A percentile compares a stretch with the other conserved stretches of the same genome.
Evolutionary conservation across 805 yeast genomes (phyloP).

Genomic region (Pichia nakasei): DNA sequence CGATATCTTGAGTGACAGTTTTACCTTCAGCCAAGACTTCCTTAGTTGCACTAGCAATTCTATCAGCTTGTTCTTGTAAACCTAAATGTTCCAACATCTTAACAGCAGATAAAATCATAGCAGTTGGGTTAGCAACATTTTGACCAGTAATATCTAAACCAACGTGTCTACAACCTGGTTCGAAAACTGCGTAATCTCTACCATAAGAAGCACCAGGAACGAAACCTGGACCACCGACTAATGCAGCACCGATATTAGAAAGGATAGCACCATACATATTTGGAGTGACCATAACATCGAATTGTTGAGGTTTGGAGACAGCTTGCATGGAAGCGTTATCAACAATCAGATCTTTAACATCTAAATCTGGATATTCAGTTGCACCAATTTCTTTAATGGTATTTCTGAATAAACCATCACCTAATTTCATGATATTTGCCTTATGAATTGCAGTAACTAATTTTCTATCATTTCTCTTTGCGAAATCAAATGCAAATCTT

Average conservation of each 20-base stretch:
- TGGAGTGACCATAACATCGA: constrained; percentile 96
- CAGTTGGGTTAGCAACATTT: constrained; percentile 96
- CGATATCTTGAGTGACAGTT: constrained; percentile 79
- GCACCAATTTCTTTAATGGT: constrained; percentile 83
- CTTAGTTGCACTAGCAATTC: constrained; percentile 82
- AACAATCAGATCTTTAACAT: constrained; percentile 87
- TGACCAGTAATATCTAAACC: constrained; percentile 94
- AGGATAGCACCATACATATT: constrained; percentile 96
- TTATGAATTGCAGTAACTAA: constrained; percentile 95
- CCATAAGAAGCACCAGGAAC: constrained; percentile 99
- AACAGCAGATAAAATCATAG: constrained; percentile 85
- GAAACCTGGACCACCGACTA: constrained; percentile 95
- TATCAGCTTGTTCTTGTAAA: constrained; percentile 73
- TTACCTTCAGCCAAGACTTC: constrained; percentile 85
- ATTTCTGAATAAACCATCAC: constrained; percentile 95
- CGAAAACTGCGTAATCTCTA: constrained; percentile 94
- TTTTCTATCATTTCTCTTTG: constrained; percentile 84
- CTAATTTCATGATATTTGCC: constrained; percentile 98
- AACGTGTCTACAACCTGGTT: constrained; percentile 99
- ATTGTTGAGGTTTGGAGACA: constrained; percentile 95
- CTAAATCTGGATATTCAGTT: constrained; percentile 75
- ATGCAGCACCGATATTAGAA: constrained; percentile 96
- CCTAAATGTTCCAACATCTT: constrained; percentile 95
- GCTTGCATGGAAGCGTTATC: constrained; percentile 99
- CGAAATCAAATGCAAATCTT: constrained; percentile 94